Base-by-base conservation (phyloP, 2,329 filamentous ascomycete genomes). In the Clarireedia monteithiana region DNA sequence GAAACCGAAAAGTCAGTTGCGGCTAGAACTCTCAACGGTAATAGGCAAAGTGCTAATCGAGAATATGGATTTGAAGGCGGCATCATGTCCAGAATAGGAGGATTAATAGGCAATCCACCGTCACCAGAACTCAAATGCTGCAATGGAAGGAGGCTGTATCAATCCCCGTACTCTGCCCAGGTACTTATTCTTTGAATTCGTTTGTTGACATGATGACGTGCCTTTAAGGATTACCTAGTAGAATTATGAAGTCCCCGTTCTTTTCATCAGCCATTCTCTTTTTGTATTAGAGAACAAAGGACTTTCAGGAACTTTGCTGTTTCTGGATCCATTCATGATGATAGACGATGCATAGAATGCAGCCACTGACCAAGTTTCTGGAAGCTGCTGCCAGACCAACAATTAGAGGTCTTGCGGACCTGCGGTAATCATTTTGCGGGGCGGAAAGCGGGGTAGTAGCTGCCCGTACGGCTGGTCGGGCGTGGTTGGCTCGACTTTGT, bases 1-100 rank as follows among this genome's bases (percentile, higher is more conserved):
- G 56, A 55, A 12, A 60, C 62, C 4, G 65, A 65, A 59, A 69
- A 69, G 46, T 69, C 65, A 2, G 52, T 49, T 12, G 52, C 24
- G 27, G 45, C 34, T 9, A 30, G 24, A 39, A 30, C 24, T 27
- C 7, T 26, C 6, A 30, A 30, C 36, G 52, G n/a, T 14, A 49
- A 38, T 20, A 54, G 9, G 30, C 45, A 49, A 30, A 49, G 14
- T 34, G 6, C 26, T 17, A 10, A n/a, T 5, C 39, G 20, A 5
- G 27, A 39, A 14, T 5, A 54, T 12, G 39, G 23, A 42, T 48
- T 30, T 9, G 45, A 24, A 5, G 24, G 5, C 5, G 5, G 3
- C 45, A 49, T 40, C 2, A 26, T 46, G 23, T 24, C 20, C 17
- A 42, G 9, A 9, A 34, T 12, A 34, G 30, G 27, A 30, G 5